These are phyloP conservation scores for Salvia hispanica DNA, from an alignment of 257 asterid genomes.

Conservation along the genomic window DNA sequence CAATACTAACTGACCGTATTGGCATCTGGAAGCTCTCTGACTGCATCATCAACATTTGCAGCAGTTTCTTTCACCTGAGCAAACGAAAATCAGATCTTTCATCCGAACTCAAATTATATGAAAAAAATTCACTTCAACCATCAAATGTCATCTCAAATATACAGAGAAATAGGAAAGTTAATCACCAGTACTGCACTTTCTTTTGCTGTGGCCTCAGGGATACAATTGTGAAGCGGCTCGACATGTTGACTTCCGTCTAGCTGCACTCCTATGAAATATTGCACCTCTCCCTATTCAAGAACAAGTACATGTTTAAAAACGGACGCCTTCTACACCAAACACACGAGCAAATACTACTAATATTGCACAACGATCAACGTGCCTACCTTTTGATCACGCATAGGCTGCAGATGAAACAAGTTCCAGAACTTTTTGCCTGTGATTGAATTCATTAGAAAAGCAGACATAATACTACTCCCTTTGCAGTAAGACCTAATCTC, in stretches of 20 bases:
- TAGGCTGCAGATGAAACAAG: conserved; percentile 97
- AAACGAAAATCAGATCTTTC: neutral
- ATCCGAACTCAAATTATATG: conserved; percentile 4
- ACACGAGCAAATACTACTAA: conserved; percentile 2
- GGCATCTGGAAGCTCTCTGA: conserved; percentile 97
- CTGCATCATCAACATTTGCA: conserved; percentile 86
- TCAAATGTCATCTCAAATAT: conserved; percentile 14
- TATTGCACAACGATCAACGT: neutral
- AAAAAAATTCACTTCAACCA: conserved; percentile 3
- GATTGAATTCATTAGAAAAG: conserved; percentile 19
- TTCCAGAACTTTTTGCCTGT: conserved; percentile 98
- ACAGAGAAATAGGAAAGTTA: conserved; percentile 8
- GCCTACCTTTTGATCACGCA: conserved; percentile 98
- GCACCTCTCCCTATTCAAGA: conserved; percentile 87
- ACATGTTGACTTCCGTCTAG: conserved; percentile 96
- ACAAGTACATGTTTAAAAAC: conserved; percentile 9
- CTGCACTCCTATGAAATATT: conserved; percentile 96
- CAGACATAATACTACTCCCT: neutral
- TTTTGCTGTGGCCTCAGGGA: conserved; percentile 78
- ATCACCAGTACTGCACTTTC: conserved; percentile 74
- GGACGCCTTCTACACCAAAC: conserved; percentile 11
- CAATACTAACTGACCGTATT: conserved; percentile 54
- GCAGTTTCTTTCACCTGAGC: conserved; percentile 94
- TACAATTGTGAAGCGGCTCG: conserved; percentile 85
- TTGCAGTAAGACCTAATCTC: neutral